These are phyloP conservation scores for Naganishia liquefaciens DNA, from an alignment of 1,284 basidiomycete species.

Conservation along the genomic window DNA sequence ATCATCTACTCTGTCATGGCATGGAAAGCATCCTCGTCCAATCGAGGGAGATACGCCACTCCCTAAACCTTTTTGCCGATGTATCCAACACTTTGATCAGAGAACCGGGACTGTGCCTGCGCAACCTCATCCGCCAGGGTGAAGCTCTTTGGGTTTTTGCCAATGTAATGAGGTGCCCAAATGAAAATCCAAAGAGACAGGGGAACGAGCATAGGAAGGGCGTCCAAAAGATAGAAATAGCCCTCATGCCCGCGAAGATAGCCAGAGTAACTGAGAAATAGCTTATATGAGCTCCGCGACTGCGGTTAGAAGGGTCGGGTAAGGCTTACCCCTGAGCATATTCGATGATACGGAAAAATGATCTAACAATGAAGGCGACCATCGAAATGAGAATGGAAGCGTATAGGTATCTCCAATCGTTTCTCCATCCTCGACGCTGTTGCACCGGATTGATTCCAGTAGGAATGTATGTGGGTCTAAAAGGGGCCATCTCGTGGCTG, in stretches of 20 bases:
- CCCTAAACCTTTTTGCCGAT: not conserved
- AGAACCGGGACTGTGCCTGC: constrained; percentile 17
- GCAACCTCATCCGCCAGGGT: constrained; percentile 7
- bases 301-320: not conserved
- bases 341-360: constrained; percentile 32
- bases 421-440: constrained; percentile 9
- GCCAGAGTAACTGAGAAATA: constrained; percentile 20
- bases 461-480: not conserved
- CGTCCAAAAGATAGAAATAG: constrained; percentile 33
- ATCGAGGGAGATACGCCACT: too few relatives aligned
- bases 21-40: too few relatives aligned
- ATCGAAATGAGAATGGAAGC: constrained; percentile 62
- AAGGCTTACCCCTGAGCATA: constrained; percentile 21
- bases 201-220: constrained; percentile 26
- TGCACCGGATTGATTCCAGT: not conserved
- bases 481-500: constrained; percentile 12
- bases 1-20: too few relatives aligned
- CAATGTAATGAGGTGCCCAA: constrained; percentile 29
- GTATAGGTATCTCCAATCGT: constrained; percentile 65
- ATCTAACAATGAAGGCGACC: constrained; percentile 59
- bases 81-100: constrained; percentile 11
- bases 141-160: constrained; percentile 13
- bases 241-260: constrained; percentile 32
- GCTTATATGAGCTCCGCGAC: not conserved
- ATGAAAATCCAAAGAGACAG: constrained; percentile 26